A percentile compares a stretch with the other conserved stretches of the same genome.
Evolutionary conservation across 441 rosid species (phyloP).

Genomic region (Aquilaria agallochum): DNA sequence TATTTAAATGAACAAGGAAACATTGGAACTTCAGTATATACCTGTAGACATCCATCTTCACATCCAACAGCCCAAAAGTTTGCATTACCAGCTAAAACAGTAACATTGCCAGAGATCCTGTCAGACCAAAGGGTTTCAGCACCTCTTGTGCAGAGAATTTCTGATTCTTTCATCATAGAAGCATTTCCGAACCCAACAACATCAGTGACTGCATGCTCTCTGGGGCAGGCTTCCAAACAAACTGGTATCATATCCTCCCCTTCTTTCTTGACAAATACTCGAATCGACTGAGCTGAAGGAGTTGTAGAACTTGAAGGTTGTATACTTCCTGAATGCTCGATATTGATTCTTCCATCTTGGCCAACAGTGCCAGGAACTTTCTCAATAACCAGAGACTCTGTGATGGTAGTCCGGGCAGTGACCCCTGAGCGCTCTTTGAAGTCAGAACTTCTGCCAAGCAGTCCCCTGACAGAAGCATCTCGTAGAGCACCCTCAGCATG

Average conservation of each 20-base stretch:
- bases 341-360: conserved; percentile 49
- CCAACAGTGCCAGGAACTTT: conserved; percentile 54
- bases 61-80: conserved; percentile 99
- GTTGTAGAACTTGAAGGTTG: conserved; percentile 44
- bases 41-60: conserved; percentile 97
- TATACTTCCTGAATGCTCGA: conserved; percentile 53
- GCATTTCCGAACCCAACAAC: conserved; percentile 62
- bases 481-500: conserved; percentile 34
- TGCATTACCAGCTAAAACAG: conserved; percentile 93
- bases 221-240: conserved; percentile 87
- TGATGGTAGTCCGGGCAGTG: conserved; percentile 71
- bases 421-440: conserved; percentile 62
- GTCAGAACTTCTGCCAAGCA: conserved; percentile 45
- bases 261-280: conserved; percentile 83
- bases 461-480: conserved; percentile 43
- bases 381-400: conserved; percentile 83
- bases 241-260: conserved; percentile 58
- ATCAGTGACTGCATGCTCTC: conserved; percentile 78
- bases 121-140: conserved; percentile 85
- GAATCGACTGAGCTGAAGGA: conserved; percentile 42
- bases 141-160: conserved; percentile 68
- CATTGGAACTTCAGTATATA: conserved; percentile 17
- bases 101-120: conserved; percentile 79
- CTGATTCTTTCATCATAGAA: conserved; percentile 75
- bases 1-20: not conserved